Conservation (phyloP, 2,329 filamentous ascomycete species). For the Alternaria longipes region DNA sequence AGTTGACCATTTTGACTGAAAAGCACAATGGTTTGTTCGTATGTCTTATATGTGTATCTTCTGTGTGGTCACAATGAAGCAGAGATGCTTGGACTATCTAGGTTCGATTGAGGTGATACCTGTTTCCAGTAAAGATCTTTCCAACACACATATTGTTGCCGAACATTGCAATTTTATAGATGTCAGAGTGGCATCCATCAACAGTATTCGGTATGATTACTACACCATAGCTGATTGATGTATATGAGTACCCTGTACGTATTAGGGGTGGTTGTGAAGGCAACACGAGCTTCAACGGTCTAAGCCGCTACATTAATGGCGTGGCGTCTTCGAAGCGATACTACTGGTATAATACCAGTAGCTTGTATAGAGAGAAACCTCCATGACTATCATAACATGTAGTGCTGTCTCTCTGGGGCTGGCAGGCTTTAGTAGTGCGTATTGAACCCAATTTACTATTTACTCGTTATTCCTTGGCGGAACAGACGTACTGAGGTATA, state of each 20-base stretch:
- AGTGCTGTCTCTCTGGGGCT: neutral
- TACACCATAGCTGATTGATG: neutral
- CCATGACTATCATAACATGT: neutral
- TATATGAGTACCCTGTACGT: neutral
- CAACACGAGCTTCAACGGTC: neutral
- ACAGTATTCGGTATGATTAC: neutral
- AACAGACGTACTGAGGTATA: neutral
- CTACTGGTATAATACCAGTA: neutral
- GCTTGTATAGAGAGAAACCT: neutral
- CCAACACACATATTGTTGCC: neutral
- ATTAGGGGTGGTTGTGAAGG: neutral
- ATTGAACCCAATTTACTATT: neutral
- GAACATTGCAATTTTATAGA: neutral
- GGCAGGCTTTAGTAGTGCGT: neutral
- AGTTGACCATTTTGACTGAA: constrained; percentile 1
- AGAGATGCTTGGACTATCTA: neutral
- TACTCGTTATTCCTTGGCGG: neutral
- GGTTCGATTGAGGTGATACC: neutral
- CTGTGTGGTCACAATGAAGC: neutral
- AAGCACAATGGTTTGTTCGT: neutral
- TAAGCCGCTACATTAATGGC: neutral
- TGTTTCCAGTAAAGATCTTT: neutral
- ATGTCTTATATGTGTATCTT: neutral
- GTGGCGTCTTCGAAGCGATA: neutral
- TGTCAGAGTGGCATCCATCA: neutral